Percentiles rank a stretch among this genome's conserved stretches.
phyloP scores from a whole-genome alignment of 2,329 filamentous ascomycete species.

The Xylariaceae sp. region DNA sequence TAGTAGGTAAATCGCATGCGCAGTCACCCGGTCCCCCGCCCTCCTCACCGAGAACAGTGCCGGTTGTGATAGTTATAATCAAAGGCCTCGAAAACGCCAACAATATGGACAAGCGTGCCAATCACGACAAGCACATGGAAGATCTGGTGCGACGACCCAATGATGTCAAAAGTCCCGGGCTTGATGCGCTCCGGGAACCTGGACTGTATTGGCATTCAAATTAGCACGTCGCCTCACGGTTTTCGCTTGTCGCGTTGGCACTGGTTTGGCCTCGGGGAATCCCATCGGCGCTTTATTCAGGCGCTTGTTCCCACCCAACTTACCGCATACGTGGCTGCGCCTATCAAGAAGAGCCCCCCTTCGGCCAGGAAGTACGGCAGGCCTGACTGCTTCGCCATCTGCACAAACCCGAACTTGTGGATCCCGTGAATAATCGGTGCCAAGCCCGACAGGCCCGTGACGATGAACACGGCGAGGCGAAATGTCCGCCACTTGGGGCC shows the following conservation, averaged over 20 bases:
- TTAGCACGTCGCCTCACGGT: conserved; percentile 11
- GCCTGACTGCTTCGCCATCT: conserved; percentile 39
- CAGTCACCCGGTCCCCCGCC: too few species aligned
- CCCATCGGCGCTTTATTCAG: too few species aligned
- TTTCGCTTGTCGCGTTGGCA: background rate
- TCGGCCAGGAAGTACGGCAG: conserved; percentile 40
- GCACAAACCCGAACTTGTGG: conserved; percentile 35
- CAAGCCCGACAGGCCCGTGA: conserved; percentile 38
- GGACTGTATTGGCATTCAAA: conserved; percentile 27
- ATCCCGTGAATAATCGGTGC: conserved; percentile 39
- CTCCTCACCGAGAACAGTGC: conserved; percentile 19
- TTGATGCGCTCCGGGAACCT: conserved; percentile 41
- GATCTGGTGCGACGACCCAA: conserved; percentile 44
- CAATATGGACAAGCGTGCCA: conserved; percentile 38
- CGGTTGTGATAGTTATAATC: conserved; percentile 30
- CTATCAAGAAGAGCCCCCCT: conserved; percentile 36
- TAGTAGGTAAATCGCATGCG: too few species aligned
- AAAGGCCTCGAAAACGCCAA: conserved; percentile 33
- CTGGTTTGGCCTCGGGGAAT: too few species aligned
- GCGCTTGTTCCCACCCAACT: too few species aligned
- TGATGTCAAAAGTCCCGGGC: conserved; percentile 43
- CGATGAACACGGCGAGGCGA: conserved; percentile 37
- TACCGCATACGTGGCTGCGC: conserved; percentile 39
- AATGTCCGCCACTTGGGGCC: conserved; percentile 36
- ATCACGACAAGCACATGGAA: conserved; percentile 45